A percentile compares a stretch with the other conserved stretches of the same genome.
Evolutionary conservation across 768 basidiomycete species (phyloP).

Genomic region (Pisolithus tinctorius): DNA sequence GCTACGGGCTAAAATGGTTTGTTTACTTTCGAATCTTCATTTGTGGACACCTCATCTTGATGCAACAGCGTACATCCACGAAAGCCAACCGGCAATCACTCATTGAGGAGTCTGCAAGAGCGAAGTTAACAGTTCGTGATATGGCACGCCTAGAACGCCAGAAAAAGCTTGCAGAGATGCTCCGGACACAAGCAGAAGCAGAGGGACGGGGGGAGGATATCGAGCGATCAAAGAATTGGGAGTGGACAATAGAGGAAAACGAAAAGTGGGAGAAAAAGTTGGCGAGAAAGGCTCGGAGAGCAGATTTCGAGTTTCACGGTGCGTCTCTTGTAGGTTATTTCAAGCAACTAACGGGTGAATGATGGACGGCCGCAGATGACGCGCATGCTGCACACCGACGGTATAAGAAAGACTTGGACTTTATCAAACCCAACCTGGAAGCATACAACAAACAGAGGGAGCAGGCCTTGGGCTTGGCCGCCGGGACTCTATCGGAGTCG

Average conservation of each 20-base stretch:
- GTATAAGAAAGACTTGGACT: conserved; percentile 90
- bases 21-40: not conserved
- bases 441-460: conserved; percentile 90
- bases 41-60: not conserved
- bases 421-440: conserved; percentile 80
- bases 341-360: not conserved
- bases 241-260: conserved; percentile 92
- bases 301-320: conserved; percentile 92
- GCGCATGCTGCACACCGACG: conserved; percentile 80
- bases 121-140: conserved; percentile 74
- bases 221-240: conserved; percentile 90
- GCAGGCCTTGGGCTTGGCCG: conserved; percentile 64
- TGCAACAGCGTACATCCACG: conserved; percentile 61
- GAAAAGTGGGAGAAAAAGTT: conserved; percentile 93
- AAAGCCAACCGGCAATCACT: conserved; percentile 82
- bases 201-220: conserved; percentile 88
- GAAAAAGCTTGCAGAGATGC: conserved; percentile 80
- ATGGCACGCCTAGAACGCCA: conserved; percentile 81
- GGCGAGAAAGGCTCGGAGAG: conserved; percentile 74
- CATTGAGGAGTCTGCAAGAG: conserved; percentile 75
- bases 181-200: conserved; percentile 82
- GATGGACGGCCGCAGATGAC: conserved; percentile 52
- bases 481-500: conserved; percentile 53
- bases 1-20: conserved; percentile 74
- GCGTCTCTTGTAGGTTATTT: conserved; percentile 16